Conservation (phyloP, 805 yeast genomes). For the Naumovozyma baii region DNA sequence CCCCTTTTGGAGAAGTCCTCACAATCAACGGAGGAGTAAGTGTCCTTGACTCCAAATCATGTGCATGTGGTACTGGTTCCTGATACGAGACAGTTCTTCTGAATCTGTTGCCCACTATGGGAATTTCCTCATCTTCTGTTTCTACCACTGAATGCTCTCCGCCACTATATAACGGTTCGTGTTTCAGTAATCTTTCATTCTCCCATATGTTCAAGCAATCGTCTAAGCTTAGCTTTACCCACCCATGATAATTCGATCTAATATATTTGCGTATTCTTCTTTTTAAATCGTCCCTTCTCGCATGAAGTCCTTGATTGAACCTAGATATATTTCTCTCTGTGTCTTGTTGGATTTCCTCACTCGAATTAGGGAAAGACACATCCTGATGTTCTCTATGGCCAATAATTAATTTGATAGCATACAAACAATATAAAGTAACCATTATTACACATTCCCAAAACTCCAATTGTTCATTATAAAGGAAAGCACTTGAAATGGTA, state of each 20-base stretch:
- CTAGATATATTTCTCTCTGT: slow-evolving; percentile 7
- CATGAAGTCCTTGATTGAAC: slow-evolving; percentile 11
- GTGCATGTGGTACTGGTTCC: slow-evolving; percentile 2
- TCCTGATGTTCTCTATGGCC: background rate
- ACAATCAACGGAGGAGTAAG: slow-evolving; percentile 1
- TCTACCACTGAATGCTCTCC: background rate
- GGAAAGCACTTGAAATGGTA: slow-evolving; percentile 39
- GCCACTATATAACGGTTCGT: background rate
- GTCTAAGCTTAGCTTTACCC: slow-evolving; percentile 20
- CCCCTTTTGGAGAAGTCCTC: background rate
- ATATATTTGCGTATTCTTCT: slow-evolving; percentile 17
- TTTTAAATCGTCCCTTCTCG: slow-evolving; percentile 14
- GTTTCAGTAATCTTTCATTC: slow-evolving; percentile 8
- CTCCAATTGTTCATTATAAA: slow-evolving; percentile 46
- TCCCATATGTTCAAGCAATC: slow-evolving; percentile 27
- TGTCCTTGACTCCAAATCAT: slow-evolving; percentile 1
- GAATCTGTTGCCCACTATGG: too few species aligned
- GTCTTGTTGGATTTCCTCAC: too few species aligned
- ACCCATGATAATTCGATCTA: slow-evolving; percentile 18
- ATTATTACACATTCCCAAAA: slow-evolving; percentile 48
- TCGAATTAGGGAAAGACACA: background rate
- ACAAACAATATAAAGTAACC: slow-evolving; percentile 41
- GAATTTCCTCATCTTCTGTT: slow-evolving; percentile 1
- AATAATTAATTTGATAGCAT: background rate
- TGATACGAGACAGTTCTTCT: slow-evolving; percentile 10